Evolutionary conservation across 2,329 filamentous ascomycete genomes (phyloP).

Genomic region (Raffaelea deltoideospora): DNA sequence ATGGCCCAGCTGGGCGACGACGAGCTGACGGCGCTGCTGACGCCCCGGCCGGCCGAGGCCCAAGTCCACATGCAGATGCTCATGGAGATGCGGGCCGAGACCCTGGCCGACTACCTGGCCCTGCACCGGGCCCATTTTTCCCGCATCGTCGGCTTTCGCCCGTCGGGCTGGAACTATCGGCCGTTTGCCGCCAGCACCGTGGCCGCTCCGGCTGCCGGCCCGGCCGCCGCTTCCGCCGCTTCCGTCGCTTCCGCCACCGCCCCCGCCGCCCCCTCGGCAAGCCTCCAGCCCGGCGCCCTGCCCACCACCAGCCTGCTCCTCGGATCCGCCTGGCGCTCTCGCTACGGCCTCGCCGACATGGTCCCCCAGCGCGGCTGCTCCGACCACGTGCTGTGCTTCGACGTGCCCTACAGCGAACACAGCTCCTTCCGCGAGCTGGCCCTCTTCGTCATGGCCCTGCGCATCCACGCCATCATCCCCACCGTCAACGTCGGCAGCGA

Average conservation of each 20-base stretch:
- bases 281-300: slow-evolving; percentile 31
- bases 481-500: slow-evolving; percentile 72
- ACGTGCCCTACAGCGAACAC: slow-evolving; percentile 92
- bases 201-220: slow-evolving; percentile 33
- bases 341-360: slow-evolving; percentile 58
- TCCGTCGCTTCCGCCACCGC: too few species aligned
- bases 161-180: slow-evolving; percentile 87
- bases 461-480: slow-evolving; percentile 80
- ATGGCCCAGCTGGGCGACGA: slow-evolving; percentile 74
- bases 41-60: slow-evolving; percentile 63
- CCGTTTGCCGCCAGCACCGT: slow-evolving; percentile 32
- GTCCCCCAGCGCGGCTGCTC: slow-evolving; percentile 73
- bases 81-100: slow-evolving; percentile 85
- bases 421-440: slow-evolving; percentile 88
- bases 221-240: too few species aligned
- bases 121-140: slow-evolving; percentile 69
- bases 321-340: slow-evolving; percentile 55
- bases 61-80: slow-evolving; percentile 97
- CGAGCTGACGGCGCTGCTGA: slow-evolving; percentile 65
- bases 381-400: slow-evolving; percentile 70
- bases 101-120: slow-evolving; percentile 76
- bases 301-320: slow-evolving; percentile 37
- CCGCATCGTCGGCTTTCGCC: slow-evolving; percentile 78
- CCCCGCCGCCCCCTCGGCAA: slow-evolving; percentile 36
- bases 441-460: slow-evolving; percentile 76